Base-by-base conservation (phyloP, 257 asterid species). In the Handroanthus guayacan region DNA sequence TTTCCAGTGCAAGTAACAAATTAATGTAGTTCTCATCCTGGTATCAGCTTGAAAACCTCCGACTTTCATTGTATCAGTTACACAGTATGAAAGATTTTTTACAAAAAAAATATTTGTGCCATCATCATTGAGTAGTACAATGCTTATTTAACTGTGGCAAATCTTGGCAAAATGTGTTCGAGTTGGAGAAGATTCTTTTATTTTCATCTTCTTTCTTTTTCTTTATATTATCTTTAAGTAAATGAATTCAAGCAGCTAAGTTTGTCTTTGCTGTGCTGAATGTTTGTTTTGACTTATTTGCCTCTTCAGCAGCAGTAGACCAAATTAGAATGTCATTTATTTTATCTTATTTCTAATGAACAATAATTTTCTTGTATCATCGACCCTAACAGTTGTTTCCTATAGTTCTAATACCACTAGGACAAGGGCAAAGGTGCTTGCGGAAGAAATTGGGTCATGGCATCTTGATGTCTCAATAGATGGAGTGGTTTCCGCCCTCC, bases 371-470 rank as follows among this genome's bases (percentile, higher is more conserved):
- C 51, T 51, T 55, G 60, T 51, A 45, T 37, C 68, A 58, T 70
- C 36, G 62, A 76, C 20, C 36, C 51, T 72, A 74, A 77, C 48
- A 25, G n/a, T 39, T 48, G n/a, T 83, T 65, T 71, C 52, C 63
- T 88, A 75, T 83, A 94, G 97, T 76, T 92, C 97, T 77, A 86
- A 87, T 88, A 87, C 87, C 71, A 88, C 96, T 50, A 89, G 81
- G 83, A 82, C 81, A 31, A 86, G 96, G 83, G 97, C 97, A 55
- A 95, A 81, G 87, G 87, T 92, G 76, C 92, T 92, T 78, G 91
- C 97, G 2, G 93, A 92, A 73, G 99, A 95, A 91, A 85, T 92
- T 51, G 99, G 99, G 66, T 85, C 99, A 31, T 92, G 99, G 99
- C 98, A 92, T 87, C 92, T 89, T 79, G 91, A 91, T 83, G 88